Evolutionary conservation across 2,329 filamentous ascomycete genomes (phyloP), one percentile per base, ranked within the genome.

Genomic region (Albophoma yamanashiensis): DNA sequence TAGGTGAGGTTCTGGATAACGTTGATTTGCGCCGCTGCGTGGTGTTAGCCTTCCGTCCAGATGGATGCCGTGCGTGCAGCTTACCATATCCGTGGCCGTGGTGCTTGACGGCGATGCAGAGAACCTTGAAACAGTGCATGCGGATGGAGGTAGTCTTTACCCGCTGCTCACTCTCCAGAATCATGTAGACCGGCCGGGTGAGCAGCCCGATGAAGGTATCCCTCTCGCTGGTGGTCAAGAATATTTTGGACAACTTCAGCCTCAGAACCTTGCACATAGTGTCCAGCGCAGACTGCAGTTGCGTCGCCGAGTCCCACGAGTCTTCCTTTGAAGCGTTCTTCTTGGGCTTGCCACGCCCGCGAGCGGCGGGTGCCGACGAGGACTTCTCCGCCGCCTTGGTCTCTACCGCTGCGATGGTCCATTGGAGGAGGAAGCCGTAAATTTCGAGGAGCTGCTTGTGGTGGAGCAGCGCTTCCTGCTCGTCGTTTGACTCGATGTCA

Each of bases 1-100:
- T 99, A 99, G 6, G 94, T 96, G 65, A 99, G 77, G 70, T 94
- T 97, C 73, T 99, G 94, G 59, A 97, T 92, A 68, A 99, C 96
- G 55, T 92, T 96, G 56, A 96, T 97, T 80, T 99, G 94, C 1
- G 94, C 94, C 58, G 90, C 91, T 95, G 67, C 47, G 31, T 4
- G 7, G 31, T 55, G 63, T 78, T 59, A 75, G 71, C 20, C 31
- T 4, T 0, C 11, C 14, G 50, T n/a, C 62, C 67, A 5, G 11
- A 50, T 20, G 9, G 9, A n/a, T 17, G n/a, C 15, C 20, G 27
- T 25, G n/a, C 15, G 15, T 7, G 39, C 9, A 52, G 70, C 80
- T 64, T 80, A 93, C 91, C 92, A 71, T 96, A 97, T 66, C 89
- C 94, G 74, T 99, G 94, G 1, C 94, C 94, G 71, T 99, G 94